phyloP scores from a whole-genome alignment of 345 rosid species.

The Lumnitzera littorea region DNA sequence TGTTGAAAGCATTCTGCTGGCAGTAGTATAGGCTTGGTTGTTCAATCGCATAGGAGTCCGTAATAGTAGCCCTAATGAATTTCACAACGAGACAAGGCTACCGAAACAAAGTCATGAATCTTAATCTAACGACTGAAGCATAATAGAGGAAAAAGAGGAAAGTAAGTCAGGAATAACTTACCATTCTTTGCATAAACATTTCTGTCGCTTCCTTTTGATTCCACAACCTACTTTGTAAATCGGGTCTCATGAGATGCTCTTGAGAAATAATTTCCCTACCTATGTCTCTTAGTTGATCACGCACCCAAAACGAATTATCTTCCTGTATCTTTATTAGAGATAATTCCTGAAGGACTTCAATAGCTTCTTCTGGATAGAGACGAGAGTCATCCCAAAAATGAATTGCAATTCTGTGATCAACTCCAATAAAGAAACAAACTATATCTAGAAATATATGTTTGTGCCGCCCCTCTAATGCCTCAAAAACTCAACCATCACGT shows the following conservation, averaged over 20 bases:
- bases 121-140: too few relatives aligned
- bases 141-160: not conserved
- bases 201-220: not conserved
- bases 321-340: not conserved
- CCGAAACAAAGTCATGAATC: too few relatives aligned
- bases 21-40: too few relatives aligned
- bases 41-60: too few relatives aligned
- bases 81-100: too few relatives aligned
- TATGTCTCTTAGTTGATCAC: slow-evolving; percentile 2
- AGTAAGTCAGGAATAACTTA: not conserved
- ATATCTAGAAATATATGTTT: slow-evolving; percentile 8
- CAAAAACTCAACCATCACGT: too few relatives aligned
- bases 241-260: not conserved
- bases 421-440: slow-evolving; percentile 9
- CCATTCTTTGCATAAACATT: not conserved
- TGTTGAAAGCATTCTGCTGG: too few relatives aligned
- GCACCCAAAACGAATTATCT: slow-evolving; percentile 2
- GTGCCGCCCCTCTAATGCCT: not conserved
- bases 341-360: not conserved
- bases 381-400: slow-evolving; percentile 3
- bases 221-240: slow-evolving; percentile 5
- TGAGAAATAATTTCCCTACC: slow-evolving; percentile 6
- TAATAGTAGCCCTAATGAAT: too few relatives aligned
- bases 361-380: not conserved
- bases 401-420: not conserved